These are phyloP conservation scores for Fonsecaea multimorphosa DNA, from an alignment of 2,329 filamentous ascomycete species.

Conservation along the genomic window DNA sequence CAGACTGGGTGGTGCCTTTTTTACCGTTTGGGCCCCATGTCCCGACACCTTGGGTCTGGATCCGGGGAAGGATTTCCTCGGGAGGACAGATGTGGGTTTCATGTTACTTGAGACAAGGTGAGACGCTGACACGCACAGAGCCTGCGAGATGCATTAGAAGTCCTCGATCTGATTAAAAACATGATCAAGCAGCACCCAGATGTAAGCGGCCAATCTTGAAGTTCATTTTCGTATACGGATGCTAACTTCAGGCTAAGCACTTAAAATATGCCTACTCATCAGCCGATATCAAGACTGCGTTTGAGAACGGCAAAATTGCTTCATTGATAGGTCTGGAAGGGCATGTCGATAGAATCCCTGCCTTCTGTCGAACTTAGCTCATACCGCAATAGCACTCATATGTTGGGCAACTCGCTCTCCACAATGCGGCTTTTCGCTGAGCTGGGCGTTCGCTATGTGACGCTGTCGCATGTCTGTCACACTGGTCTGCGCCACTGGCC, in stretches of 20 bases:
- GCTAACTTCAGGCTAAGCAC: background rate
- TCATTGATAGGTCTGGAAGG: slow-evolving; percentile 42
- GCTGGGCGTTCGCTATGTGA: slow-evolving; percentile 40
- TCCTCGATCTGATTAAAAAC: slow-evolving; percentile 31
- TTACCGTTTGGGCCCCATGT: slow-evolving; percentile 83
- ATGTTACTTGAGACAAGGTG: no score
- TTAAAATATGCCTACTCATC: slow-evolving; percentile 25
- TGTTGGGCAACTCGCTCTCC: slow-evolving; percentile 41
- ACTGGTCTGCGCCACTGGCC: slow-evolving; percentile 25
- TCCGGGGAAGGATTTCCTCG: slow-evolving; percentile 12
- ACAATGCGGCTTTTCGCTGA: slow-evolving; percentile 38
- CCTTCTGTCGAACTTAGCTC: no score
- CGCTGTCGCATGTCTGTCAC: slow-evolving; percentile 42
- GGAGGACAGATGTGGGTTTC: background rate
- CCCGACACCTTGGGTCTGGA: slow-evolving; percentile 66
- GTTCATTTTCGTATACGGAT: no score
- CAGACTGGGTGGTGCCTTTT: slow-evolving; percentile 81
- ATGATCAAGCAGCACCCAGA: slow-evolving; percentile 27
- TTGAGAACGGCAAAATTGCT: slow-evolving; percentile 38
- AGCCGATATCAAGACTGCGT: slow-evolving; percentile 23
- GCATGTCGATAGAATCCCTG: no score
- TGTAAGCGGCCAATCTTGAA: no score
- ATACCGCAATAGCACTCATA: slow-evolving; percentile 29
- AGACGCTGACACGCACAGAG: no score
- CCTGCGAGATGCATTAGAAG: slow-evolving; percentile 29